phyloP scores from a whole-genome alignment of 1,284 basidiomycete species.

The Veloboletus limbatus region DNA sequence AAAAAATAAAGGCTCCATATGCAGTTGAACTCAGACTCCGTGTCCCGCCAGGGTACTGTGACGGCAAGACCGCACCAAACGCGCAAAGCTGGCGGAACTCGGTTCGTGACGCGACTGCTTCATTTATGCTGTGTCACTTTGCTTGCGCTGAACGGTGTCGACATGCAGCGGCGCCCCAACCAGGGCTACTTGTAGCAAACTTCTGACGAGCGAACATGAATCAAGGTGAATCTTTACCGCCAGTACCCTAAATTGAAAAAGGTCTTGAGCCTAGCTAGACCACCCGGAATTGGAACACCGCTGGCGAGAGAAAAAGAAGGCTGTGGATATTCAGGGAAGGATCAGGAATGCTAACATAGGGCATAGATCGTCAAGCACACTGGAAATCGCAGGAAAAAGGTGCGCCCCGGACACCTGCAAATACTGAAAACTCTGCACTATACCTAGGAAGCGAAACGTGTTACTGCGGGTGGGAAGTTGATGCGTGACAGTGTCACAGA shows the following conservation, averaged over 20 bases:
- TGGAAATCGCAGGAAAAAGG: conserved; percentile 2
- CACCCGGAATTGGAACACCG: conserved; percentile 17
- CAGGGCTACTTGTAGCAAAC: not conserved
- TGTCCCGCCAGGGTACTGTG: conserved; percentile 19
- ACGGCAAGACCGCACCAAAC: conserved; percentile 32
- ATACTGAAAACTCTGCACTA: conserved; percentile 1
- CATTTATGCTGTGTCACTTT: conserved; percentile 10
- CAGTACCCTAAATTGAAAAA: not conserved
- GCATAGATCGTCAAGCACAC: not conserved
- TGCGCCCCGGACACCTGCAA: conserved; percentile 2
- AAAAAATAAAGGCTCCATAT: conserved; percentile 14
- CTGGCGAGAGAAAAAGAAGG: not conserved
- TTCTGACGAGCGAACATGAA: not conserved
- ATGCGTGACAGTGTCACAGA: conserved; percentile 29
- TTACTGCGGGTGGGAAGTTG: conserved; percentile 19
- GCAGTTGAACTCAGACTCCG: conserved; percentile 19
- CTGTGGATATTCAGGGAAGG: not conserved
- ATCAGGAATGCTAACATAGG: not conserved
- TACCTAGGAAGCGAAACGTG: not conserved
- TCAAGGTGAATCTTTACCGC: conserved; percentile 7
- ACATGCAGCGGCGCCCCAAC: conserved; percentile 1
- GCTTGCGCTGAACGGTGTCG: conserved; percentile 17
- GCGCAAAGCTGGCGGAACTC: conserved; percentile 19
- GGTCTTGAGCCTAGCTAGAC: conserved; percentile 3
- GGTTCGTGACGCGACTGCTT: conserved; percentile 18